These are phyloP conservation scores for Tricholomella constricta DNA, from an alignment of 768 basidiomycete species.

Conservation along the genomic window DNA sequence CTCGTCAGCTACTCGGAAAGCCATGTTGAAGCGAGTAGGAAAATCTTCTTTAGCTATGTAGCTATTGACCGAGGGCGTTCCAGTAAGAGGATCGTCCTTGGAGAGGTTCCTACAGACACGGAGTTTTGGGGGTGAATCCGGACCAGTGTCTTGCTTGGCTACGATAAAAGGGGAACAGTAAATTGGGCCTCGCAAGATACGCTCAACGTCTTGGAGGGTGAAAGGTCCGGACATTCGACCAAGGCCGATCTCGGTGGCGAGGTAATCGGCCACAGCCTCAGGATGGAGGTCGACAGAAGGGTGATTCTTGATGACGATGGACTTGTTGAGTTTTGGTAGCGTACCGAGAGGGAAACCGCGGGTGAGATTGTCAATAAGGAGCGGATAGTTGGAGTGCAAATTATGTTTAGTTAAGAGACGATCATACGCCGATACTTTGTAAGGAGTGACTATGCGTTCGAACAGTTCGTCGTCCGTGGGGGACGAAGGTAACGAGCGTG, in stretches of 20 bases:
- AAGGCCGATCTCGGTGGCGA: background rate
- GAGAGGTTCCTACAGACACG: constrained; percentile 24
- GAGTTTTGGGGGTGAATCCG: constrained; percentile 6
- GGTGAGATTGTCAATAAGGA: constrained; percentile 17
- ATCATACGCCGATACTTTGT: constrained; percentile 16
- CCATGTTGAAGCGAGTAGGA: no score
- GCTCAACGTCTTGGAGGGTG: constrained; percentile 12
- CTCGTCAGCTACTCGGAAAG: no score
- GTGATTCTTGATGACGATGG: background rate
- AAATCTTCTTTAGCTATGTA: constrained; percentile 5
- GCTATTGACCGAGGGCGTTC: constrained; percentile 12
- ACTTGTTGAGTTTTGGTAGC: constrained; percentile 14
- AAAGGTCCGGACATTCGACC: background rate
- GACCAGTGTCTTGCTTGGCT: constrained; percentile 3
- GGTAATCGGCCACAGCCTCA: background rate
- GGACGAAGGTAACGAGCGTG: background rate
- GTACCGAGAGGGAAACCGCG: constrained; percentile 27
- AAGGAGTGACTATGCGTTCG: constrained; percentile 15
- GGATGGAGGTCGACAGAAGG: background rate
- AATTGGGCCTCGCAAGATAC: constrained; percentile 26
- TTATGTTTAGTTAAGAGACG: background rate
- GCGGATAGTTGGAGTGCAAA: constrained; percentile 6
- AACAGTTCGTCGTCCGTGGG: background rate
- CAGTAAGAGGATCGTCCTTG: constrained; percentile 7
- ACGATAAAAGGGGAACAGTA: constrained; percentile 25